Evolutionary conservation across 768 basidiomycete genomes (phyloP).

Genomic region (Calvatia gigantea): DNA sequence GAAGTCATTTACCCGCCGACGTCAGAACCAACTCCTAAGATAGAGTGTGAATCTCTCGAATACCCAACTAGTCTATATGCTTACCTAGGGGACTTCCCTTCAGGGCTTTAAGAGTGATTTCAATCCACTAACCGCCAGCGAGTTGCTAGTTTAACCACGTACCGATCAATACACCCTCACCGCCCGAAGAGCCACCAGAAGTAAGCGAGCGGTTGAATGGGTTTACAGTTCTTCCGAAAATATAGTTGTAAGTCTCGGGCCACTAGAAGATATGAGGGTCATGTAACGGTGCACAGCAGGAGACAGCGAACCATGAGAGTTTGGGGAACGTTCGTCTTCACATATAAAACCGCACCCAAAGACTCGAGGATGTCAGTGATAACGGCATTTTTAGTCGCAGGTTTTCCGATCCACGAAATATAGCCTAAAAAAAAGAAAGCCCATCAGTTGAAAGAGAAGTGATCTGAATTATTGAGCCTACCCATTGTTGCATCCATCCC

Average conservation of each 20-base stretch:
- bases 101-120: slow-evolving; percentile 26
- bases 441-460: neutral
- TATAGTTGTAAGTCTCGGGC: slow-evolving; percentile 72
- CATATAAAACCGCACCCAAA: slow-evolving; percentile 68
- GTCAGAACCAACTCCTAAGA: slow-evolving; percentile 73
- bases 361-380: slow-evolving; percentile 63
- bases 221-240: slow-evolving; percentile 78
- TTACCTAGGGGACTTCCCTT: slow-evolving; percentile 42
- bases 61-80: slow-evolving; percentile 1
- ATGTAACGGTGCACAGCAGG: neutral
- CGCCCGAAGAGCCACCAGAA: slow-evolving; percentile 80
- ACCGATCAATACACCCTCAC: slow-evolving; percentile 78
- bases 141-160: slow-evolving; percentile 17
- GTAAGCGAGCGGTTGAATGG: slow-evolving; percentile 72
- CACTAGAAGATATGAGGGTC: slow-evolving; percentile 38
- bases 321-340: slow-evolving; percentile 76
- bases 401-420: slow-evolving; percentile 65
- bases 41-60: slow-evolving; percentile 17
- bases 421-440: slow-evolving; percentile 53
- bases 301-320: slow-evolving; percentile 56
- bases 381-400: slow-evolving; percentile 54
- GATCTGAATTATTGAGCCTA: slow-evolving; percentile 18
- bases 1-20: slow-evolving; percentile 62
- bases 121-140: neutral
- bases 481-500: slow-evolving; percentile 72